A percentile compares a stretch with the other conserved stretches of the same genome.
Evolutionary conservation across 495 filamentous ascomycete species (phyloP).

Genomic region (Neurospora sp.): DNA sequence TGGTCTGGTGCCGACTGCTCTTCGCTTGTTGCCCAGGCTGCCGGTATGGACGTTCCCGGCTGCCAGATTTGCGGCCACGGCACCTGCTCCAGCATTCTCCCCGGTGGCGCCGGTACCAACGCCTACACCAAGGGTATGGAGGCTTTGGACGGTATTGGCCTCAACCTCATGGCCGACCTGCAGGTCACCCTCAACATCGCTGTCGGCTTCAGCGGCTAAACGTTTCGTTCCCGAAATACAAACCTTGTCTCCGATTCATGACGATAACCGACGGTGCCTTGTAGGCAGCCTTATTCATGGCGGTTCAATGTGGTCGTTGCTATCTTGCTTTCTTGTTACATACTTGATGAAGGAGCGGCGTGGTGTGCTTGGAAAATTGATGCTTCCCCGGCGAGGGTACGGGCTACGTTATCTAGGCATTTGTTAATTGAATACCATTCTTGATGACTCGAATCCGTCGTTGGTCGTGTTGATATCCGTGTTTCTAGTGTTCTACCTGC

Average conservation of each 20-base stretch:
- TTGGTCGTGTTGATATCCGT: not conserved
- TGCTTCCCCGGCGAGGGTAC: not conserved
- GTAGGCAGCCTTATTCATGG: not conserved
- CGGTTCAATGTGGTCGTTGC: not conserved
- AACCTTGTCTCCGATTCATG: constrained; percentile 2
- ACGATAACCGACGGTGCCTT: constrained; percentile 10
- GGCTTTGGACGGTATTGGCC: constrained; percentile 24
- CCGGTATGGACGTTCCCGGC: constrained; percentile 22
- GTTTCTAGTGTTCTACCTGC: not conserved
- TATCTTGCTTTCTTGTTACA: not conserved
- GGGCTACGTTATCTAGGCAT: not conserved
- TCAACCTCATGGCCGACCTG: constrained; percentile 18
- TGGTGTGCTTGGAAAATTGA: not conserved
- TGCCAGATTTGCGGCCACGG: constrained; percentile 21
- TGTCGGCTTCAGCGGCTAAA: constrained; percentile 15
- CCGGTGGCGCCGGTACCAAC: constrained; percentile 23
- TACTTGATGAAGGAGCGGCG: not conserved
- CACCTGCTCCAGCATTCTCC: constrained; percentile 23
- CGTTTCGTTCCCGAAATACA: not conserved
- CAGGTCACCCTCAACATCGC: constrained; percentile 9
- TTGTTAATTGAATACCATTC: not conserved
- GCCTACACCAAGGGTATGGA: constrained; percentile 28
- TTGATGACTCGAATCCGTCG: not conserved
- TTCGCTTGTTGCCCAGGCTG: constrained; percentile 22
- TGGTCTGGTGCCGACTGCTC: constrained; percentile 32